Base-by-base conservation (phyloP, 805 yeast genomes). In the Danielozyma ontarioensis region DNA sequence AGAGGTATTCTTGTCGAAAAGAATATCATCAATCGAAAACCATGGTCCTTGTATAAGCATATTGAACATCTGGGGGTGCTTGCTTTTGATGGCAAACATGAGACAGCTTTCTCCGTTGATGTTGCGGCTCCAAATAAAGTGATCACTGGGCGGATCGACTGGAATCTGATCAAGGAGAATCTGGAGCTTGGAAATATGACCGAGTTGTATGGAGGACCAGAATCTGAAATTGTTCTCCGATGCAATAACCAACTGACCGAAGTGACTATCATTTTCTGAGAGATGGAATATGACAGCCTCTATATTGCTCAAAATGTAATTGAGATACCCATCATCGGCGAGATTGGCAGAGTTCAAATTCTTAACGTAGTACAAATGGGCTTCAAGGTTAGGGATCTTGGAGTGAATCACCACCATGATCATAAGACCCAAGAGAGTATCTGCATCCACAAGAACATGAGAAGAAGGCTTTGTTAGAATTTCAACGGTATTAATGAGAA, bases 221-320 rank as follows among this genome's bases (percentile, higher is more conserved):
- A 80, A 59, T n/a, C 51, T 50, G 27, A 53, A 52, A 52, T 85
- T 86, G 2, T 48, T 49, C 2, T 50, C 50, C 0, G 89, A 76
- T 8, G 62, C 50, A 1, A 45, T 37, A 3, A 58, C 47, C 31
- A 82, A 54, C 3, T 57, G 57, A 6, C 59, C 29, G 29, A 69
- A 70, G 8, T 51, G 53, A 4, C 40, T 33, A 24, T 68, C 57
- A 2, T 42, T 35, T 6, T 36, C 31, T 2, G 55, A 50, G 13
- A 87, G 62, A 48, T 82, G 90, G 35, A 62, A 75, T 6, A 86
- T 48, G 0, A 85, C 94, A 0, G 88, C 95, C 46, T 88, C 95
- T 28, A 88, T 64, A 4, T 95, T 86, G 28, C 95, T 81, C 11
- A 87, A 44, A 1, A 88, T 80, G 52, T 90, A 90, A 8, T 85